Percentiles rank a stretch among this genome's conserved stretches.
These are phyloP conservation scores for Dactylellina parvicollis DNA, from an alignment of 2,329 filamentous ascomycete genomes.

Conservation along the genomic window DNA sequence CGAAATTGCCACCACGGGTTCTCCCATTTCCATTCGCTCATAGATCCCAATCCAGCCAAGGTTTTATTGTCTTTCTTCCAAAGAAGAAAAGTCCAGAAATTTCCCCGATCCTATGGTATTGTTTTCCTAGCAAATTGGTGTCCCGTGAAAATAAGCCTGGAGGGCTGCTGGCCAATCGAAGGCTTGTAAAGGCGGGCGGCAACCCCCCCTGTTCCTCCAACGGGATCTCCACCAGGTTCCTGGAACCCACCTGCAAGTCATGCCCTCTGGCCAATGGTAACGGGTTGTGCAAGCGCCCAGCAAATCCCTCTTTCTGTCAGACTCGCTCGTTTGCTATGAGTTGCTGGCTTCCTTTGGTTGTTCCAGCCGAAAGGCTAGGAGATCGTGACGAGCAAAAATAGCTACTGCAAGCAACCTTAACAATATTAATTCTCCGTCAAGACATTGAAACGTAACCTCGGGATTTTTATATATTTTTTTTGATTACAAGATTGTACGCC, in stretches of 20 bases:
- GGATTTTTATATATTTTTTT: neutral
- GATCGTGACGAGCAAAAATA: neutral
- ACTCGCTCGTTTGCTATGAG: no score
- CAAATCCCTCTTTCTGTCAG: conserved; percentile 7
- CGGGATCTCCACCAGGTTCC: conserved; percentile 50
- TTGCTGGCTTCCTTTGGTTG: neutral
- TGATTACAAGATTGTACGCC: neutral
- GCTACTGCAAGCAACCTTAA: neutral
- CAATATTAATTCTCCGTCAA: neutral
- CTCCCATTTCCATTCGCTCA: conserved; percentile 24
- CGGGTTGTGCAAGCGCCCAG: conserved; percentile 36
- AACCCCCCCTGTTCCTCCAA: conserved; percentile 25
- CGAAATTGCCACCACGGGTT: conserved; percentile 13
- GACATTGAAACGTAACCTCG: neutral
- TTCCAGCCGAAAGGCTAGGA: neutral
- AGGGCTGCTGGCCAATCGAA: conserved; percentile 31
- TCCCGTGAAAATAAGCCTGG: neutral
- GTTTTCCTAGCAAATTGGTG: neutral
- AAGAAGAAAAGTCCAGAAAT: neutral
- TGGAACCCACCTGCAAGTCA: conserved; percentile 38
- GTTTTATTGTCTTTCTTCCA: conserved; percentile 7
- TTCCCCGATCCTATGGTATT: conserved; percentile 3
- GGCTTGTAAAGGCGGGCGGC: conserved; percentile 30
- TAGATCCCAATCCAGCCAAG: conserved; percentile 14
- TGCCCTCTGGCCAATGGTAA: conserved; percentile 25